A percentile compares a stretch with the other conserved stretches of the same genome.
These are phyloP conservation scores for Capronia coronata DNA, from an alignment of 2,329 filamentous ascomycete species.

Conservation along the genomic window DNA sequence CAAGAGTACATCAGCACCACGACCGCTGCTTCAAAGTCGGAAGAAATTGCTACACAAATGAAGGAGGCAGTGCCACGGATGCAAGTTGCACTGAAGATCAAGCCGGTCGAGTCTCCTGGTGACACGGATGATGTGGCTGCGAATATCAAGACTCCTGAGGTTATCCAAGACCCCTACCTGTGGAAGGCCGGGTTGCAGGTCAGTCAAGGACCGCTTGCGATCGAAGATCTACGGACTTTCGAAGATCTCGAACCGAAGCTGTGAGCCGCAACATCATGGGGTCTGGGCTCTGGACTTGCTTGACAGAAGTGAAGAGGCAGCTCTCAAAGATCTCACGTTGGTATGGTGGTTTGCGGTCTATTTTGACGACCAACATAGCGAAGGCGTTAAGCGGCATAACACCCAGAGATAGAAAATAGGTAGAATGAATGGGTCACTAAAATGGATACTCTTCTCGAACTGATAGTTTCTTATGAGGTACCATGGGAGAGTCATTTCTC, in stretches of 20 bases:
- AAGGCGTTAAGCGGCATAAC: background rate
- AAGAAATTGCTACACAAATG: constrained; percentile 45
- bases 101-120: constrained; percentile 31
- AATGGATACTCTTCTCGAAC: no score
- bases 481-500: no score
- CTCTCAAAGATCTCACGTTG: no score
- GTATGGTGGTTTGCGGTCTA: no score
- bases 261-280: constrained; percentile 36
- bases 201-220: constrained; percentile 64
- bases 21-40: constrained; percentile 46
- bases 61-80: constrained; percentile 44
- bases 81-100: constrained; percentile 41
- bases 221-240: constrained; percentile 72
- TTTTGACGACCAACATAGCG: no score
- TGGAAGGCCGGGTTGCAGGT: constrained; percentile 72
- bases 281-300: no score
- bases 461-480: background rate
- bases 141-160: constrained; percentile 44
- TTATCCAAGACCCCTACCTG: constrained; percentile 70
- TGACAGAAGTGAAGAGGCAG: no score
- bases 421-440: no score
- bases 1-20: constrained; percentile 47
- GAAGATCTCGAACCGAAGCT: constrained; percentile 81
- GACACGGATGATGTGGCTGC: constrained; percentile 31
- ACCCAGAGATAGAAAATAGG: background rate